phyloP scores from a whole-genome alignment of 257 asterid genomes.

The Fraxinus quadrangulata region DNA sequence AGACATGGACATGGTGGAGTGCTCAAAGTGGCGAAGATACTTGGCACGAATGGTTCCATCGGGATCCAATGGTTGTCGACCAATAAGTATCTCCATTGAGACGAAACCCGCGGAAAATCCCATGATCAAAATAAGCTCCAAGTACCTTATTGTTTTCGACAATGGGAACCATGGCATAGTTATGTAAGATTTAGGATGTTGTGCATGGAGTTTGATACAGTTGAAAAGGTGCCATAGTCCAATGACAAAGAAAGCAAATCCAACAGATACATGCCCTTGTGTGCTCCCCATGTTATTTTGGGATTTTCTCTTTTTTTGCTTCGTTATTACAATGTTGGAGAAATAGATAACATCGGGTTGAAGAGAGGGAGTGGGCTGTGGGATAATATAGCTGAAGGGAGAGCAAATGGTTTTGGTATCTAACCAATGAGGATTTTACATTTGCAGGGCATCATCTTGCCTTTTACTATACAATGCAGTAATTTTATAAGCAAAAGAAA shows the following conservation, averaged over 20 bases:
- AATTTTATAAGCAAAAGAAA: slow-evolving; percentile 8
- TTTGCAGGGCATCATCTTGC: slow-evolving; percentile 35
- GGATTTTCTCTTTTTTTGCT: not conserved
- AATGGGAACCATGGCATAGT: slow-evolving; percentile 72
- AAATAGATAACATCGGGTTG: not conserved
- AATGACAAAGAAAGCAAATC: slow-evolving; percentile 58
- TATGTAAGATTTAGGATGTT: slow-evolving; percentile 52
- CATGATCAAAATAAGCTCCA: slow-evolving; percentile 61
- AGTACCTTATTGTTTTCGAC: slow-evolving; percentile 37
- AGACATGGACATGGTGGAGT: slow-evolving; percentile 69
- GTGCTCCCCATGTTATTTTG: slow-evolving; percentile 50
- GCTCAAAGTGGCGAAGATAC: slow-evolving; percentile 70
- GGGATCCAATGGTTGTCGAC: slow-evolving; percentile 37
- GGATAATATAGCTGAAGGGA: slow-evolving; percentile 3
- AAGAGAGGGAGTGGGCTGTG: not conserved
- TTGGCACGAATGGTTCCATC: slow-evolving; percentile 57
- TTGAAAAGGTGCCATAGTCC: slow-evolving; percentile 56
- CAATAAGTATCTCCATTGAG: slow-evolving; percentile 52
- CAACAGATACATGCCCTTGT: slow-evolving; percentile 71
- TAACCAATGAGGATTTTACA: slow-evolving; percentile 26
- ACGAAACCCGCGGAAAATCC: slow-evolving; percentile 40
- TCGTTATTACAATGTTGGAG: not conserved
- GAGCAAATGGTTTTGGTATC: not conserved
- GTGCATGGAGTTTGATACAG: slow-evolving; percentile 51
- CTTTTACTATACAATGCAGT: slow-evolving; percentile 35